A percentile compares a stretch with the other conserved stretches of the same genome.
Evolutionary conservation across 345 rosid species (phyloP).

Genomic region (Streptanthus diversifolius): DNA sequence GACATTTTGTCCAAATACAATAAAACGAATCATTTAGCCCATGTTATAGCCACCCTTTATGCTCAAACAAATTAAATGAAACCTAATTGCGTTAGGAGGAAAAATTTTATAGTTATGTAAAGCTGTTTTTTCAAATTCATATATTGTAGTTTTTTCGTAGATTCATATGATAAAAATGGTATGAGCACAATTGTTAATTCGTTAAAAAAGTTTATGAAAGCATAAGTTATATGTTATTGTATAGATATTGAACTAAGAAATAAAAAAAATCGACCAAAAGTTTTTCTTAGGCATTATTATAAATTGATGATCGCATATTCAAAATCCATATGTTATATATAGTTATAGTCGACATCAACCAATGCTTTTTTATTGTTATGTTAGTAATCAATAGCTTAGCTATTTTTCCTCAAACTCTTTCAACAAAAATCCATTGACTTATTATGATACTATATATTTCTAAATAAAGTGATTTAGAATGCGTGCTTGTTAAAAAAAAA

Average conservation of each 20-base stretch:
- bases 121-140: not conserved
- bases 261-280: not conserved
- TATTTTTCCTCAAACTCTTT: not conserved
- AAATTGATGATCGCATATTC: not conserved
- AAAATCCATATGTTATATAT: not conserved
- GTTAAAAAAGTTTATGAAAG: not conserved
- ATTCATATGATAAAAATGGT: not conserved
- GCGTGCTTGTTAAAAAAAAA: not conserved
- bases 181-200: not conserved
- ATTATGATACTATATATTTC: not conserved
- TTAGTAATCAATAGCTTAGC: not conserved
- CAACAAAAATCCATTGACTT: not conserved
- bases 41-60: slow-evolving; percentile 34
- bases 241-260: not conserved
- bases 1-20: slow-evolving; percentile 49
- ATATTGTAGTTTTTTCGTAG: not conserved
- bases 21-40: slow-evolving; percentile 31
- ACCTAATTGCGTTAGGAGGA: not conserved
- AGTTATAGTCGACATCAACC: not conserved
- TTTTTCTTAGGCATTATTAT: not conserved
- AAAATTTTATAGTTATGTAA: not conserved
- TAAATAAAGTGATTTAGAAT: not conserved
- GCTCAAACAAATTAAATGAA: slow-evolving; percentile 15
- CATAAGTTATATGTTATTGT: not conserved
- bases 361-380: not conserved